These are phyloP conservation scores for Lippia alba DNA, from an alignment of 305 asterid species.

Conservation along the genomic window DNA sequence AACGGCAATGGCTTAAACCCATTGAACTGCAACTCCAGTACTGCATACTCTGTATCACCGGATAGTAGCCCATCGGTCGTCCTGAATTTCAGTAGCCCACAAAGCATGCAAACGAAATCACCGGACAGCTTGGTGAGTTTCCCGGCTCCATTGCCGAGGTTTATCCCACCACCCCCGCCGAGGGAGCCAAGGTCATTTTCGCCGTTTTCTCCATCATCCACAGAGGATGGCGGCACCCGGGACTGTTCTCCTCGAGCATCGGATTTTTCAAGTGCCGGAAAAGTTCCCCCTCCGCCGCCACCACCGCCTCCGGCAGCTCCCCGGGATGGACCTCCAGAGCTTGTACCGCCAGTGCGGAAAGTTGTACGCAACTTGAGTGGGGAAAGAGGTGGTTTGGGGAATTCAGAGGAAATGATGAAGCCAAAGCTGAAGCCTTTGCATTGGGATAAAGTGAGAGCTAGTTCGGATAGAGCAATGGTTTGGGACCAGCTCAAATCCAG, in stretches of 20 bases:
- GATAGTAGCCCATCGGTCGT: constrained; percentile 66
- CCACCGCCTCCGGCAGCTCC: constrained; percentile 56
- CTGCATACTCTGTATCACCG: constrained; percentile 54
- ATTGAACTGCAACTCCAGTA: constrained; percentile 45
- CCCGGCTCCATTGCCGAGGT: constrained; percentile 57
- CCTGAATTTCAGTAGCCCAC: constrained; percentile 55
- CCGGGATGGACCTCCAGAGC: constrained; percentile 59
- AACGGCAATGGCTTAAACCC: constrained; percentile 47
- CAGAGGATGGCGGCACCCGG: constrained; percentile 51
- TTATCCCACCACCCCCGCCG: constrained; percentile 58
- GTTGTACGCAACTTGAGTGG: constrained; percentile 36
- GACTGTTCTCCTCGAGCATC: constrained; percentile 65
- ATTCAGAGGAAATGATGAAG: constrained; percentile 51
- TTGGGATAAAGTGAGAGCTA: constrained; percentile 88
- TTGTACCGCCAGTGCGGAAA: constrained; percentile 57
- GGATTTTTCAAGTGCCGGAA: constrained; percentile 45
- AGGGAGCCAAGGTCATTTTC: constrained; percentile 49
- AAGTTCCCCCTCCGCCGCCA: constrained; percentile 51
- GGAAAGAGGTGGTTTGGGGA: constrained; percentile 38
- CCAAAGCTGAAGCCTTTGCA: constrained; percentile 85
- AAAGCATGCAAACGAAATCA: constrained; percentile 62
- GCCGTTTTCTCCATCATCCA: constrained; percentile 64
- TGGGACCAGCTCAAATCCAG: constrained; percentile 88
- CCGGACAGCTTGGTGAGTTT: constrained; percentile 72
- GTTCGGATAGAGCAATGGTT: constrained; percentile 75